phyloP scores from a whole-genome alignment of 495 filamentous ascomycete genomes.

The Penicillium herquei region DNA sequence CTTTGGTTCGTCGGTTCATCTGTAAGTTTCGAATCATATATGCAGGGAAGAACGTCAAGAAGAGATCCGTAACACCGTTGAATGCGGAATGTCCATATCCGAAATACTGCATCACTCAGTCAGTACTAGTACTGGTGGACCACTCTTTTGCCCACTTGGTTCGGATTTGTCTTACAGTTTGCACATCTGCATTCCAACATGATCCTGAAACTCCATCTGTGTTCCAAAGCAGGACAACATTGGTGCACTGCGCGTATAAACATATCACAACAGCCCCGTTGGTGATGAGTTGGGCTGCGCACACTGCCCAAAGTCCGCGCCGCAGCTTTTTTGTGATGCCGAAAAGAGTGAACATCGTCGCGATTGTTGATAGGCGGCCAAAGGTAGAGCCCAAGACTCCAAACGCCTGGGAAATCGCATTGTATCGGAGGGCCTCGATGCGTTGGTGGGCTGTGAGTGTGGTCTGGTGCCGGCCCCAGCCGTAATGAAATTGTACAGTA shows the following conservation, averaged over 20 bases:
- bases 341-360: background rate
- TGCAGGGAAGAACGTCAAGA: background rate
- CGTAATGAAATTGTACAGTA: slow-evolving; percentile 1
- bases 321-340: background rate
- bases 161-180: background rate
- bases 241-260: slow-evolving; percentile 1
- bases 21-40: slow-evolving; percentile 1
- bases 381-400: slow-evolving; percentile 1
- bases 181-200: slow-evolving; percentile 4
- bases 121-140: background rate
- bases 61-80: background rate
- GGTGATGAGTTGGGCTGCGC: background rate
- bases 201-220: background rate
- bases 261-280: background rate
- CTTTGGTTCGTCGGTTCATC: slow-evolving; percentile 1
- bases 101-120: background rate
- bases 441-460: background rate
- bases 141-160: background rate
- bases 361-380: background rate
- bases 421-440: background rate
- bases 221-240: background rate
- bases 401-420: background rate
- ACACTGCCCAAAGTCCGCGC: background rate
- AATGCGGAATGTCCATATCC: slow-evolving; percentile 3
- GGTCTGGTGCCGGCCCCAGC: background rate